These are phyloP conservation scores for Plasmopara viticola DNA, from an alignment of 352 stramenopile genomes.

Conservation along the genomic window DNA sequence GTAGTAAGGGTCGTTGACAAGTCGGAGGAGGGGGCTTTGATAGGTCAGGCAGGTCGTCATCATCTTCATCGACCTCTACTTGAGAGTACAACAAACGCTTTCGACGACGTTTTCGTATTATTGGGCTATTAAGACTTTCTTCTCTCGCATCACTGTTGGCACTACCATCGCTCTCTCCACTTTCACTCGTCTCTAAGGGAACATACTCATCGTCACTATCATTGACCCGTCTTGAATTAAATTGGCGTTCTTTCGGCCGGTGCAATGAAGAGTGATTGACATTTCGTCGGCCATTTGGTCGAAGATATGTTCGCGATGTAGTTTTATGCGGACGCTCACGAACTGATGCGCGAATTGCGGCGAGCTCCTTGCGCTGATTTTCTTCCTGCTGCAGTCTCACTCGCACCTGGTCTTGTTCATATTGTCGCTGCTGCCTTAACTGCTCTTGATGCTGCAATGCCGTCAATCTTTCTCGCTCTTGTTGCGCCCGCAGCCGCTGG, in stretches of 20 bases:
- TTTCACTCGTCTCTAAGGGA: slow-evolving; percentile 17
- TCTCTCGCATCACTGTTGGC: slow-evolving; percentile 8
- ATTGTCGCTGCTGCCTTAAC: slow-evolving; percentile 10
- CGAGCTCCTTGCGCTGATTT: slow-evolving; percentile 2
- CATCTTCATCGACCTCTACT: slow-evolving; percentile 40
- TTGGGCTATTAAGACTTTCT: slow-evolving; percentile 6
- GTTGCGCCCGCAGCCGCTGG: slow-evolving; percentile 15
- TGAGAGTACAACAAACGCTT: slow-evolving; percentile 50
- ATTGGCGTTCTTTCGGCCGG: slow-evolving; percentile 6
- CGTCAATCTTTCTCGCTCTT: slow-evolving; percentile 23
- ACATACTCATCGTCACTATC: slow-evolving; percentile 21
- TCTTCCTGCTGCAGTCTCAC: slow-evolving; percentile 15
- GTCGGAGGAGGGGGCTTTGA: slow-evolving; percentile 13
- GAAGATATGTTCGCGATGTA: slow-evolving; percentile 1
- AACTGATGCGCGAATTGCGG: slow-evolving; percentile 2
- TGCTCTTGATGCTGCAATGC: slow-evolving; percentile 15
- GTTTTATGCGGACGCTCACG: slow-evolving; percentile 1
- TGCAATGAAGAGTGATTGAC: slow-evolving; percentile 2
- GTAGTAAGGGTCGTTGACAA: slow-evolving; percentile 3
- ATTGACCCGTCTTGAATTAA: slow-evolving; percentile 15
- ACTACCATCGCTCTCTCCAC: slow-evolving; percentile 14
- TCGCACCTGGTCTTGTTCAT: slow-evolving; percentile 20
- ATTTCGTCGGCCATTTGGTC: slow-evolving; percentile 4
- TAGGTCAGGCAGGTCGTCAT: slow-evolving; percentile 37
- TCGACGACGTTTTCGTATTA: slow-evolving; percentile 19